Evolutionary conservation across 1,284 basidiomycete genomes (phyloP).

Genomic region (Pholiota adiposa): DNA sequence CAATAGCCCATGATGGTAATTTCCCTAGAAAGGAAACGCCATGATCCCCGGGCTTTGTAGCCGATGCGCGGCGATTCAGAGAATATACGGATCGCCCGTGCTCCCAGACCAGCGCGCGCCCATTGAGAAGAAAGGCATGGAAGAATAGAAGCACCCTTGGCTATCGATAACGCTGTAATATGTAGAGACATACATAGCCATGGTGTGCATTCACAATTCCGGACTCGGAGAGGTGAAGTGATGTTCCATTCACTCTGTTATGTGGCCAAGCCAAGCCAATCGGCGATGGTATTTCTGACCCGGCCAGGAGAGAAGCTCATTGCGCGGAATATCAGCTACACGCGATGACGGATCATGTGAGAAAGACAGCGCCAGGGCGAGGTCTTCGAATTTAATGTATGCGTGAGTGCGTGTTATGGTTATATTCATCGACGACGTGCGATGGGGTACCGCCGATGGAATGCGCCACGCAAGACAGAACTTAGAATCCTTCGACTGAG

Average conservation of each 20-base stretch:
- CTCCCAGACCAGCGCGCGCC: too few species aligned
- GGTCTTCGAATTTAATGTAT: neutral
- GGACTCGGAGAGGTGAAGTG: neutral
- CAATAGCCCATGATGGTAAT: neutral
- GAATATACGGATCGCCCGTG: too few species aligned
- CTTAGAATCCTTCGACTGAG: neutral
- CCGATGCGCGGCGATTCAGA: neutral
- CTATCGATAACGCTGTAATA: neutral
- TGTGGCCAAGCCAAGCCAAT: neutral
- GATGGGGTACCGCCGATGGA: too few species aligned
- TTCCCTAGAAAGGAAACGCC: neutral
- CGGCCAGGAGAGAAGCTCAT: neutral
- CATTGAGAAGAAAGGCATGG: neutral
- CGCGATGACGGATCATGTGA: conserved; percentile 11
- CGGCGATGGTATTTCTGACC: neutral
- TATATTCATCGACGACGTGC: neutral
- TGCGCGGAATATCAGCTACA: neutral
- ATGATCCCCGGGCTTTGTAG: neutral
- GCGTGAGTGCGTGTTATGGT: neutral
- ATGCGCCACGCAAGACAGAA: neutral
- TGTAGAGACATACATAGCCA: neutral
- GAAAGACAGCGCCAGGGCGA: neutral
- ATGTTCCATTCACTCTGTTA: neutral
- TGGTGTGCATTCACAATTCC: neutral
- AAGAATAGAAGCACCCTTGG: neutral